A percentile compares a stretch with the other conserved stretches of the same genome.
Evolutionary conservation across 768 basidiomycete species (phyloP).

Genomic region (Agrocybe chaxingu): DNA sequence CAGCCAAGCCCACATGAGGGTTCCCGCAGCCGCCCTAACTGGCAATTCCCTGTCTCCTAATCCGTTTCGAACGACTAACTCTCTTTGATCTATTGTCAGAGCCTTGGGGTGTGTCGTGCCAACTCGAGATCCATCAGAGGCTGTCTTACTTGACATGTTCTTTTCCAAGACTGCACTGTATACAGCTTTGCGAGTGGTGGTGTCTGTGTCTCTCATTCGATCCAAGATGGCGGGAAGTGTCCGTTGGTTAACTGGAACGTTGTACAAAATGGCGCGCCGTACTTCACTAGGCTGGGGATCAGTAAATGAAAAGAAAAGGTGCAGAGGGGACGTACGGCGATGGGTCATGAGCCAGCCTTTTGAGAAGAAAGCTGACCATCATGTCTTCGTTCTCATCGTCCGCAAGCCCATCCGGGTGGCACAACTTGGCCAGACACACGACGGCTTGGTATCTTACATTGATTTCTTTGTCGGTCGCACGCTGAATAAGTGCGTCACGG

Average conservation of each 20-base stretch:
- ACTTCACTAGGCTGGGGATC: slow-evolving; percentile 61
- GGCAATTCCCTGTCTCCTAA: slow-evolving; percentile 79
- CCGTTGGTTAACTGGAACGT: slow-evolving; percentile 52
- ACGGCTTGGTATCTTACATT: slow-evolving; percentile 77
- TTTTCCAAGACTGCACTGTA: slow-evolving; percentile 58
- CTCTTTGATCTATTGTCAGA: slow-evolving; percentile 70
- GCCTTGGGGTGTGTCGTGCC: slow-evolving; percentile 61
- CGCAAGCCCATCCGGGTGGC: slow-evolving; percentile 60
- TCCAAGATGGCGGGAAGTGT: slow-evolving; percentile 68
- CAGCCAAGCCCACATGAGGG: slow-evolving; percentile 75
- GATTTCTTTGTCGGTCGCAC: slow-evolving; percentile 77
- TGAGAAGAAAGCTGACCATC: slow-evolving; percentile 60
- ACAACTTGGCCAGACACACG: slow-evolving; percentile 75
- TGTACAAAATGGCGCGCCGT: slow-evolving; percentile 72
- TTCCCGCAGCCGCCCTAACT: slow-evolving; percentile 71
- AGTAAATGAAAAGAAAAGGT: background rate
- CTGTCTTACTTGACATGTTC: slow-evolving; percentile 21
- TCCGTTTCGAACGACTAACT: slow-evolving; percentile 76
- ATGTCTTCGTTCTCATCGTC: slow-evolving; percentile 52
- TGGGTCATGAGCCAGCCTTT: slow-evolving; percentile 67
- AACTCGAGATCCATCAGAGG: slow-evolving; percentile 20
- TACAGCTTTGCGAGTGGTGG: slow-evolving; percentile 67
- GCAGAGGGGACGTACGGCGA: slow-evolving; percentile 54
- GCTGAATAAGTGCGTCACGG: slow-evolving; percentile 60
- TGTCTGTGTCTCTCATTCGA: slow-evolving; percentile 79